Evolutionary conservation across 2,329 filamentous ascomycete species (phyloP).

Genomic region (Penicillium crustosum): DNA sequence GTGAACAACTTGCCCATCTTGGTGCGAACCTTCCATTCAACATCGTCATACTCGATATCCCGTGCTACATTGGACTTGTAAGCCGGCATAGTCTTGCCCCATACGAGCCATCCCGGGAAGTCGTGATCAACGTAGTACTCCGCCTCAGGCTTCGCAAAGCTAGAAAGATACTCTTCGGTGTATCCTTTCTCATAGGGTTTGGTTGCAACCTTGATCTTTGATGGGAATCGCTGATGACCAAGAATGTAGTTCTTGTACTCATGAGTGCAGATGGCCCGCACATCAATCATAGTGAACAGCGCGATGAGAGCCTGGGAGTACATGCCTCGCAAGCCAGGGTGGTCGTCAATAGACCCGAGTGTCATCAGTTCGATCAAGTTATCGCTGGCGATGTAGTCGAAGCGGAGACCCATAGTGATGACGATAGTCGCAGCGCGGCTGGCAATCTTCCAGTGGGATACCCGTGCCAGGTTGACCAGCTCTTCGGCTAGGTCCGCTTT

Average conservation of each 20-base stretch:
- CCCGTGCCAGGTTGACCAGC: slow-evolving; percentile 71
- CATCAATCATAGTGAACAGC: slow-evolving; percentile 81
- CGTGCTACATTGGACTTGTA: slow-evolving; percentile 67
- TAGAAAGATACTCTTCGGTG: slow-evolving; percentile 73
- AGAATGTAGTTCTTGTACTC: slow-evolving; percentile 83
- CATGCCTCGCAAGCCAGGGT: slow-evolving; percentile 78
- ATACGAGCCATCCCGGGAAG: slow-evolving; percentile 93
- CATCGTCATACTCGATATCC: slow-evolving; percentile 74
- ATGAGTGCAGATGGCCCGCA: slow-evolving; percentile 81
- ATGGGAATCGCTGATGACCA: slow-evolving; percentile 73
- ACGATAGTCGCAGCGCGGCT: slow-evolving; percentile 87
- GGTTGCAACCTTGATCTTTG: slow-evolving; percentile 73
- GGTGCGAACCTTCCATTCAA: slow-evolving; percentile 70
- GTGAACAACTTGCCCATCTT: slow-evolving; percentile 80
- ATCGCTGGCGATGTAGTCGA: slow-evolving; percentile 78
- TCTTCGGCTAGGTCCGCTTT: slow-evolving; percentile 80
- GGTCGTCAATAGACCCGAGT: slow-evolving; percentile 80
- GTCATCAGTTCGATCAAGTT: slow-evolving; percentile 81
- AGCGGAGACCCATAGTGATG: slow-evolving; percentile 85
- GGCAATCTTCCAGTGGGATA: slow-evolving; percentile 95
- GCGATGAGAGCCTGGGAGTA: slow-evolving; percentile 78
- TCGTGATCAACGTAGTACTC: slow-evolving; percentile 91
- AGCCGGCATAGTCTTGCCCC: slow-evolving; percentile 83
- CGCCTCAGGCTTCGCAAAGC: slow-evolving; percentile 73
- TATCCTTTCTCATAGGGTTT: slow-evolving; percentile 72